These are phyloP conservation scores for Penicillium sp. DNA, from an alignment of 2,329 filamentous ascomycete species.

Conservation along the genomic window DNA sequence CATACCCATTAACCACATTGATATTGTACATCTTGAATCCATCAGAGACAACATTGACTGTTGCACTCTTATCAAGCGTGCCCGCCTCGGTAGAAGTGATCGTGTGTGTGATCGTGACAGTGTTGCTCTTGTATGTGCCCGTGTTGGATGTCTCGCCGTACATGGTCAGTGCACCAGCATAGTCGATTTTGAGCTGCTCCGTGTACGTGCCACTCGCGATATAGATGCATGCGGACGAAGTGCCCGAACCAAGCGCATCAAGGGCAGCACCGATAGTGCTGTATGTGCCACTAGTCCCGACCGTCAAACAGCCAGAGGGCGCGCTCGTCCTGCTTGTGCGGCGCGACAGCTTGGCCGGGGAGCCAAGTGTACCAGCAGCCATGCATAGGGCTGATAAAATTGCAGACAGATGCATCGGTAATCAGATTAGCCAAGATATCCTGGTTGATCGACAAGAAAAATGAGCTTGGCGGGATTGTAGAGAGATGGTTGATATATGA, in stretches of 20 bases:
- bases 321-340: conserved; percentile 22
- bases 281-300: conserved; percentile 27
- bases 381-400: conserved; percentile 15
- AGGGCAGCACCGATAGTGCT: conserved; percentile 32
- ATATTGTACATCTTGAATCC: conserved; percentile 42
- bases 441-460: not conserved
- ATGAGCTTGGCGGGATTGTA: not conserved
- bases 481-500: not conserved
- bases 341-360: conserved; percentile 11
- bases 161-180: conserved; percentile 33
- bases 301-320: conserved; percentile 31
- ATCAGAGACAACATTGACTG: conserved; percentile 33
- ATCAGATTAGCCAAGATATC: not conserved
- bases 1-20: conserved; percentile 41
- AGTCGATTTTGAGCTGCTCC: conserved; percentile 37
- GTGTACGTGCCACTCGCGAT: conserved; percentile 37
- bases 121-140: conserved; percentile 34
- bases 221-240: conserved; percentile 36
- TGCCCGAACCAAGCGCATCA: conserved; percentile 27
- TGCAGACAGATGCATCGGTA: conserved; percentile 12
- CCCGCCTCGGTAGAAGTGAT: conserved; percentile 36
- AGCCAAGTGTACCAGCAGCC: conserved; percentile 3
- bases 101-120: conserved; percentile 37
- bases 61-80: conserved; percentile 35
- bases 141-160: conserved; percentile 39